Base-by-base conservation (phyloP, 1,139 yeast species). In the Pichia inconspicua region DNA sequence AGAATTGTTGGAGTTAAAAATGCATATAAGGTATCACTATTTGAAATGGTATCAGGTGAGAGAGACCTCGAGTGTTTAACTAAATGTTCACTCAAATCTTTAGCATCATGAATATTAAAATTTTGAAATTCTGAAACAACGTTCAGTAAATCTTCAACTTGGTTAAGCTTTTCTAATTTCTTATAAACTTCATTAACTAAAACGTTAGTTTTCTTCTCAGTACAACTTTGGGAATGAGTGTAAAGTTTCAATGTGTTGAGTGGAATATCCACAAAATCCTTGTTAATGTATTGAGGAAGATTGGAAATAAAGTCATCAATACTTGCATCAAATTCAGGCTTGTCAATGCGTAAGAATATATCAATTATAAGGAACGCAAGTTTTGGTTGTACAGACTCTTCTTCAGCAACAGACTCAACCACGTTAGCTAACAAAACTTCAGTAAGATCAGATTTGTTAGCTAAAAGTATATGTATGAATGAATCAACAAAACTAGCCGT, bases 111-210 rank as follows among this genome's bases (percentile, higher is more conserved):
- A 4, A 61, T 43, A 32, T 63, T 58, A 27, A 60, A 50, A 8
- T 51, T 45, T 17, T 50, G 39, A 19, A 58, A 40, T 11, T 42
- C 42, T 15, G 54, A 30, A 42, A 53, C 31, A 14, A 34, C 25
- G 6, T 46, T 44, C 0, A 53, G 31, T 25, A 58, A 30, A 6
- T 41, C 30, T 9, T 47, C 38, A n/a, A 36, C 45, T 17, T 44
- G 25, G 10, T 44, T 41, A 2, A 48, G 5, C 2, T 47, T 19
- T 9, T 46, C 30, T 2, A 69, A 50, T 46, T 68, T 70, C 7
- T 65, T 49, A 50, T 62, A 69, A n/a, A 65, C 55, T 46, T 69
- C 71, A 47, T 68, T 65, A 3, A 70, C 55, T 1, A 65, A 45
- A 25, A 63, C 14, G 25, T 48, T 47, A 17, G 55, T 36, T 4